Evolutionary conservation across 139 green algal species (phyloP).

Genomic region (Spirogloea muscicola): DNA sequence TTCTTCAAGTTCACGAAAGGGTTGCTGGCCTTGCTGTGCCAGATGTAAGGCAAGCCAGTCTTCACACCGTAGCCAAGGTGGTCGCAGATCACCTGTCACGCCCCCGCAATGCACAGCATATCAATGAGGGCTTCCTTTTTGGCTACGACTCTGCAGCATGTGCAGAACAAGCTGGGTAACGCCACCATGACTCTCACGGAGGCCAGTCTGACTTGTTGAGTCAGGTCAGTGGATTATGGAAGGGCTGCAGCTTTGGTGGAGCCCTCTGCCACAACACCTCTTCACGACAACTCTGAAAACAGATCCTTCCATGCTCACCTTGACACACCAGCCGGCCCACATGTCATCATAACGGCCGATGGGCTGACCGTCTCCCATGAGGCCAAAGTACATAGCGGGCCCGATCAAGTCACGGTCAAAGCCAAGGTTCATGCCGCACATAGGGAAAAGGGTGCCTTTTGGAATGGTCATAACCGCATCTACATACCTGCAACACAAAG

Average conservation of each 20-base stretch:
- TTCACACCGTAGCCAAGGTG: constrained; percentile 89
- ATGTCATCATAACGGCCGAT: constrained; percentile 96
- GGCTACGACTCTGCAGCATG: too few species aligned
- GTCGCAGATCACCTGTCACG: constrained; percentile 85
- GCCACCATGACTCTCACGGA: too few species aligned
- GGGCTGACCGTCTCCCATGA: constrained; percentile 95
- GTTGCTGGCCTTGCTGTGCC: constrained; percentile 93
- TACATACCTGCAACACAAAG: constrained; percentile 64
- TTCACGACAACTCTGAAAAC: too few species aligned
- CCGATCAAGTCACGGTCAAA: constrained; percentile 89
- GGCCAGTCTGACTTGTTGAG: too few species aligned
- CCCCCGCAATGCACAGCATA: too few species aligned
- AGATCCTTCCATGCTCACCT: too few species aligned
- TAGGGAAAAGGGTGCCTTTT: constrained; percentile 92
- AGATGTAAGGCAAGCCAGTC: constrained; percentile 95
- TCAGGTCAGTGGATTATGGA: too few species aligned
- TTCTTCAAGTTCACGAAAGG: constrained; percentile 95
- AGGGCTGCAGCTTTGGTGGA: too few species aligned
- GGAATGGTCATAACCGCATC: constrained; percentile 92
- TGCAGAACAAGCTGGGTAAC: too few species aligned
- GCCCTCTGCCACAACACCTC: too few species aligned
- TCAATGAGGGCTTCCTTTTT: too few species aligned
- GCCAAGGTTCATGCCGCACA: constrained; percentile 97
- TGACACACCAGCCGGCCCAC: constrained; percentile 95
- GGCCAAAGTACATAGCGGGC: constrained; percentile 94